These are phyloP conservation scores for Dendrobium catenatum DNA, from an alignment of 106 monocot species.

Conservation along the genomic window DNA sequence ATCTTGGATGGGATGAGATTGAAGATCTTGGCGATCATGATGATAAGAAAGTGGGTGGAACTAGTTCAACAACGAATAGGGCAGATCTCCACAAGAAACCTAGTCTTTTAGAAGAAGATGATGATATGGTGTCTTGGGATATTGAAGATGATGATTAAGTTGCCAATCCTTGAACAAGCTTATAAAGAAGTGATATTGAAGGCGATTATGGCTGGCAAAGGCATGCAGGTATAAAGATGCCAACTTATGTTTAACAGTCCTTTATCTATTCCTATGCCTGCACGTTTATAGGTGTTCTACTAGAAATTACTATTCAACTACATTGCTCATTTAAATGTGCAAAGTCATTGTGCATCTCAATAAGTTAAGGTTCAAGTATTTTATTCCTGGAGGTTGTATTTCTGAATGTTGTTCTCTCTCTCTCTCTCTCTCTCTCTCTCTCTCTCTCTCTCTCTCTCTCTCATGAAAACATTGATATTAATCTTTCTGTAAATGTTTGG, in stretches of 20 bases:
- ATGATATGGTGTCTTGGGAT: constrained; percentile 87
- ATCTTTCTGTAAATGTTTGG: neutral
- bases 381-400: neutral
- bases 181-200: neutral
- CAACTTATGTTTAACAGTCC: neutral
- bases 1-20: constrained; percentile 93
- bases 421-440: neutral
- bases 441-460: neutral
- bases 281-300: neutral
- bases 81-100: constrained; percentile 66
- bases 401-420: neutral
- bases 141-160: constrained; percentile 80
- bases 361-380: neutral
- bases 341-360: neutral
- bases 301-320: neutral
- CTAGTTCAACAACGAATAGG: constrained; percentile 22
- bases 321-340: neutral
- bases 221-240: constrained; percentile 3
- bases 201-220: neutral
- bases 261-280: neutral
- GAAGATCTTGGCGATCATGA: constrained; percentile 84
- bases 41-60: constrained; percentile 39
- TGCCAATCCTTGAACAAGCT: constrained; percentile 4
- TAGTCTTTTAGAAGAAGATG: constrained; percentile 55
- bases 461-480: neutral